Base-by-base conservation (phyloP, 805 yeast species). In the Candida sonorensis region DNA sequence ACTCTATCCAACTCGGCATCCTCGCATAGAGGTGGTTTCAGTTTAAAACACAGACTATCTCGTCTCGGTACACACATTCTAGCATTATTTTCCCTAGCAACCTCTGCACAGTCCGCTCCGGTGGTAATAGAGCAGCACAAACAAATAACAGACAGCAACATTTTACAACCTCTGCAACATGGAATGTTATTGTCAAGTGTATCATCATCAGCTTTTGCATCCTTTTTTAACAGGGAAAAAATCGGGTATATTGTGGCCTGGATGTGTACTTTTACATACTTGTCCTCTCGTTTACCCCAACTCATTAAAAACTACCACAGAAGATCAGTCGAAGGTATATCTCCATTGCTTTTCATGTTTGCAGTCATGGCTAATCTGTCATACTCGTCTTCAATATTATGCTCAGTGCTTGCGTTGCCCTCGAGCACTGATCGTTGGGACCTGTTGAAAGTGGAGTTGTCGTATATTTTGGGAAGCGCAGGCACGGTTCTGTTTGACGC, bases 401-500 rank as follows among this genome's bases (percentile, higher is more conserved):
- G 80, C 2, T 75, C 84, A 29, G 69, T 83, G 58, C 64, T 65
- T 10, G 76, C 75, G 29, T 54, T 35, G 64, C 19, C 40, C 50
- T 59, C 11, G 58, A 55, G 1, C 56, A 62, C 25, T 1, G 58
- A 64, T 25, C 62, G 60, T 43, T 44, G 42, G 34, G 59, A 43
- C 7, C 88, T 82, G 49, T 56, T 86, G 17, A 42, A 61, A 42
- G 77, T 74, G 29, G 95, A 87, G 47, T 52, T 85, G 33, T 95
- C 97, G 0, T 88, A 79, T 50, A 66, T 90, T 20, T 48, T 86
- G 17, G 96, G 97, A 1, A 78, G 92, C 42, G 71, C 85, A 0
- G 96, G 97, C 7, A 87, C 97, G 0, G 69, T 87, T 13, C 43
- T 76, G 3, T 86, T 88, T 55, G 97, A 88, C 53, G 38, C 77